Evolutionary conservation across 192 early-diverging fungal genomes (phyloP), one percentile per base, ranked within the genome.

Genomic region (Podila verticillata): DNA sequence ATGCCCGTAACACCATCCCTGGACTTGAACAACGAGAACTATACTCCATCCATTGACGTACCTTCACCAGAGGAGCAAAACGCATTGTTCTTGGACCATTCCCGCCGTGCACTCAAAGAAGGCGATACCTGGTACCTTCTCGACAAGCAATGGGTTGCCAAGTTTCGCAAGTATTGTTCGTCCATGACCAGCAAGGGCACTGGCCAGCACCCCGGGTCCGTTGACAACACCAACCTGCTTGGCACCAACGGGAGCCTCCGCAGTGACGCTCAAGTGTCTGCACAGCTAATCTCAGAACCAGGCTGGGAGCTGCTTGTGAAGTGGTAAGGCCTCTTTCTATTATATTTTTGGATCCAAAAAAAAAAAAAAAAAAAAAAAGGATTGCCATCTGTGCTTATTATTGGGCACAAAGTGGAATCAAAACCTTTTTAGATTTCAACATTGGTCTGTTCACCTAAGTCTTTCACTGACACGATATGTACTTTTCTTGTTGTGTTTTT

Each of bases 41-140:
- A 54, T n/a, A 17, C n/a, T 54, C 8, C 51, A n/a, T 7, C 51
- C 24, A 12, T n/a, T n/a, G 51, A 54, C 24, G 24, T 61, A 19
- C 73, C 73, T 19, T 22, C 69, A 19, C 31, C 20, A 20, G 65
- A 49, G 8, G 26, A 72, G 22, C 77, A 80, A 47, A 19, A 19
- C n/a, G 5, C 30, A 24, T 39, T 26, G 1, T 67, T 68, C 29
- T 8, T 17, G n/a, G 34, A 57, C 22, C 3, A 68, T 19, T 68
- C 5, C 17, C 39, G 44, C 36, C 57, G 48, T 7, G 35, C 51
- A 3, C 65, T 80, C 5, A 70, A 68, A 28, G 51, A 68, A 17
- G 63, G 63, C 39, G 70, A 80, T 13, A 19, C 67, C 1, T 90
- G 87, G 87, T 89, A 87, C 30, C 57, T 91, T 30, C 65, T 91